Evolutionary conservation across 768 basidiomycete genomes (phyloP).

Genomic region (Lactarius vividus): DNA sequence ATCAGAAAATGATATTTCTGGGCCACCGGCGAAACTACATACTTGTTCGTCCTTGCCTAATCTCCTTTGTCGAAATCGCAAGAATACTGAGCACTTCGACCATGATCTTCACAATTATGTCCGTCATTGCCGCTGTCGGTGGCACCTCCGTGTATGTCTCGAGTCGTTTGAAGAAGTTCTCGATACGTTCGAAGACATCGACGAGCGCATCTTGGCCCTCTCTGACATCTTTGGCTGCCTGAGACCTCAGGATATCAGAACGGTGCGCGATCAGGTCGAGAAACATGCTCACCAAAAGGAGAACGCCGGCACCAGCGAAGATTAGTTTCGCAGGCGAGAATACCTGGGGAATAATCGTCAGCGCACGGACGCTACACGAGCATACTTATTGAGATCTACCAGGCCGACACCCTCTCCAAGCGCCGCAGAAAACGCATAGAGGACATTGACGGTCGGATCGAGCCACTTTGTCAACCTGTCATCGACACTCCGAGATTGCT

Average conservation of each 20-base stretch:
- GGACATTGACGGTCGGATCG: background rate
- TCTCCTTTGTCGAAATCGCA: background rate
- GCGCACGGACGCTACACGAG: background rate
- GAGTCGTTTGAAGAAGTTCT: background rate
- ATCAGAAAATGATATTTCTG: background rate
- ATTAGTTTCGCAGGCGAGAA: background rate
- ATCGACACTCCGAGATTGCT: background rate
- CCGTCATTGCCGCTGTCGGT: background rate
- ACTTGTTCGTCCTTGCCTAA: background rate
- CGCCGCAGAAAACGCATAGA: background rate
- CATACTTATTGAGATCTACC: background rate
- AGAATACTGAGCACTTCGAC: background rate
- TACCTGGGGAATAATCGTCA: background rate
- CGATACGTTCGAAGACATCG: background rate
- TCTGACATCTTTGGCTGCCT: background rate
- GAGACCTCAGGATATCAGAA: background rate
- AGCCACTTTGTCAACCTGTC: background rate
- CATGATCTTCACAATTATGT: background rate
- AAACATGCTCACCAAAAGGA: background rate
- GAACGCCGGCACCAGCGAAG: background rate
- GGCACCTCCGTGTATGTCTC: background rate
- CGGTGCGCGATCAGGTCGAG: fast-evolving
- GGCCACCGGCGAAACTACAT: background rate
- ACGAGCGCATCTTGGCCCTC: background rate
- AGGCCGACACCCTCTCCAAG: background rate